Evolutionary conservation across 345 rosid genomes (phyloP), one percentile per base, ranked within the genome.

Genomic region (Diplotaxis tenuifolia): DNA sequence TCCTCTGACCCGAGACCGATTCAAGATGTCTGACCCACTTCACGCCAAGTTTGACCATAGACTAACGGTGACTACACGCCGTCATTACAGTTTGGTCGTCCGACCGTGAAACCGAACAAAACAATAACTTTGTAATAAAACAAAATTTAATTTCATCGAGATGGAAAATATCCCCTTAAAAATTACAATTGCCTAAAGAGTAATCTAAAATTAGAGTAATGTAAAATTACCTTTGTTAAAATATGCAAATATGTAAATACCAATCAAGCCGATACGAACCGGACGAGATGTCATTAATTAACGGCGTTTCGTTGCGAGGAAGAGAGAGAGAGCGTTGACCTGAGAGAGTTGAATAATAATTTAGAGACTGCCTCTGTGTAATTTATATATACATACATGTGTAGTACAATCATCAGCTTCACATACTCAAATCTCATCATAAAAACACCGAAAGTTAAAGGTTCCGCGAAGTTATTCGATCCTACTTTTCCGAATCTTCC

Each of bases 41-140:
- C 59, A 68, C 70, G 79, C 74, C 79, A 75, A 75, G 21, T 69
- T 75, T 75, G 74, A 75, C 79, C 52, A 29, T 0, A 10, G 57
- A 75, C 74, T 62, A 68, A 75, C 74, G 64, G 74, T 20, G 65
- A 62, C 20, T 8, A 36, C 62, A 62, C 64, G 25, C 62, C 58
- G 65, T 75, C 57, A n/a, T 61, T n/a, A 52, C 67, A 9, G 31
- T 67, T 22, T 10, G 14, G 19, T 60, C 27, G 42, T 23, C 42
- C 45, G 3, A 5, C 36, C n/a, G 34, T 31, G 45, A 58, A 61
- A 0, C 34, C 69, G 22, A 20, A 22, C 55, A 34, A 1, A 74
- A 67, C 62, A 60, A 11, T 53, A 21, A 63, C 21, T 18, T 57
- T 2, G 20, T 2, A 29, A 61, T 1, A 25, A 50, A 61, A 25